Evolutionary conservation across 495 filamentous ascomycete genomes (phyloP).

Genomic region (Apodospora peruviana): DNA sequence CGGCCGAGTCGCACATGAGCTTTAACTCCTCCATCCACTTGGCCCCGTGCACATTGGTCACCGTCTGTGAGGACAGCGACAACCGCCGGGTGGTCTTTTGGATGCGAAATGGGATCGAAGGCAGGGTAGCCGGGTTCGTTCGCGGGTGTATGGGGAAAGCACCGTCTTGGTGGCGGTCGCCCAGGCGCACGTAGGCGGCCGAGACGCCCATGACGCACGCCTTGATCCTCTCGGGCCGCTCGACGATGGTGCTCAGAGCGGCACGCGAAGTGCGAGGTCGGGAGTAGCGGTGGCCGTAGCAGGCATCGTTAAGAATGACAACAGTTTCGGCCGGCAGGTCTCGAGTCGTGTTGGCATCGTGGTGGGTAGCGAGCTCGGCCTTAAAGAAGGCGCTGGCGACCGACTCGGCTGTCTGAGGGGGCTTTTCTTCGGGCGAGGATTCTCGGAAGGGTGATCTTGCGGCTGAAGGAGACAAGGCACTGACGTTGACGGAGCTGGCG

Average conservation of each 20-base stretch:
- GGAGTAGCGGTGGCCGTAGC: conserved; percentile 87
- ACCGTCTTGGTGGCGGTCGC: conserved; percentile 72
- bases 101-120: conserved; percentile 73
- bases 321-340: conserved; percentile 55
- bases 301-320: conserved; percentile 84
- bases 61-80: conserved; percentile 58
- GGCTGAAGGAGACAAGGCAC: conserved; percentile 34
- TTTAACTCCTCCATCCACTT: conserved; percentile 91
- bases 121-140: conserved; percentile 43
- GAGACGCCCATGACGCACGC: conserved; percentile 77
- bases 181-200: conserved; percentile 82
- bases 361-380: conserved; percentile 61
- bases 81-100: conserved; percentile 63
- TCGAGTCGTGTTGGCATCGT: conserved; percentile 35
- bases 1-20: conserved; percentile 73
- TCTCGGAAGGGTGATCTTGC: conserved; percentile 30
- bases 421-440: conserved; percentile 31
- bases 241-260: conserved; percentile 70
- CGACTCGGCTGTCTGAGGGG: conserved; percentile 63
- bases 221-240: conserved; percentile 86
- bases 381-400: conserved; percentile 66
- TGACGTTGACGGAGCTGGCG: conserved; percentile 44
- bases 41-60: conserved; percentile 76
- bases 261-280: conserved; percentile 66
- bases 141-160: conserved; percentile 53